Percentiles rank a stretch among this genome's conserved stretches.
Evolutionary conservation across 164 flowering plant species (phyloP).

Genomic region (Kalanchoe fedtschenkoi): DNA sequence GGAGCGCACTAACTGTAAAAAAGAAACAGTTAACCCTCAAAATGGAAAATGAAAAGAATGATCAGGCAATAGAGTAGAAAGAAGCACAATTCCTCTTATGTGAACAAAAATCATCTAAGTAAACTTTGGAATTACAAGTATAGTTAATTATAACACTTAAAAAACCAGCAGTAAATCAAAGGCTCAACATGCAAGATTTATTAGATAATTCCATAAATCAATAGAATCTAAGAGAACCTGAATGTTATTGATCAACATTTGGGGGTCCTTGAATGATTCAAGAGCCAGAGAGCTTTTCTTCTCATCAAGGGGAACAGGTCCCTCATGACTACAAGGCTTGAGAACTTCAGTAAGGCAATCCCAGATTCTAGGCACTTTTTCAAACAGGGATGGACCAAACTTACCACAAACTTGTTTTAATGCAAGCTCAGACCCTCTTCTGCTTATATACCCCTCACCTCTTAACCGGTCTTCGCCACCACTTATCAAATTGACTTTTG

Average conservation of each 20-base stretch:
- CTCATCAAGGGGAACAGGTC: constrained; percentile 23
- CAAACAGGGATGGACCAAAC: constrained; percentile 71
- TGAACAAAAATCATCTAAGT: no score
- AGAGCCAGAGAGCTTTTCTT: constrained; percentile 21
- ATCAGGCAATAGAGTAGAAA: background rate
- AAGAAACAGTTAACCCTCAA: background rate
- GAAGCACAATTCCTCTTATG: background rate
- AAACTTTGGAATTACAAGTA: no score
- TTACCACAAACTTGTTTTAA: constrained; percentile 69
- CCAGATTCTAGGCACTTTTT: constrained; percentile 85
- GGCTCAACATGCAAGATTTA: no score
- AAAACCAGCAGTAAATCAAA: no score
- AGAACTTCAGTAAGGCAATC: constrained; percentile 91
- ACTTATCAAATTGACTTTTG: constrained; percentile 44
- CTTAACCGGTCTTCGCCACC: constrained; percentile 78
- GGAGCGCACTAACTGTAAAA: constrained; percentile 69
- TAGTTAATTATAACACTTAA: no score
- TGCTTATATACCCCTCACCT: constrained; percentile 76
- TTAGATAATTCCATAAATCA: no score
- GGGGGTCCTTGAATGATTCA: constrained; percentile 69
- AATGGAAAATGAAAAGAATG: background rate
- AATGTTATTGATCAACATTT: constrained; percentile 78
- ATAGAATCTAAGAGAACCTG: constrained; percentile 37
- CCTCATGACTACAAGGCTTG: constrained; percentile 35
- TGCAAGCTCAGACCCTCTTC: constrained; percentile 90